Evolutionary conservation across 2,329 filamentous ascomycete genomes (phyloP).

Genomic region (Trichoderma harzianum): DNA sequence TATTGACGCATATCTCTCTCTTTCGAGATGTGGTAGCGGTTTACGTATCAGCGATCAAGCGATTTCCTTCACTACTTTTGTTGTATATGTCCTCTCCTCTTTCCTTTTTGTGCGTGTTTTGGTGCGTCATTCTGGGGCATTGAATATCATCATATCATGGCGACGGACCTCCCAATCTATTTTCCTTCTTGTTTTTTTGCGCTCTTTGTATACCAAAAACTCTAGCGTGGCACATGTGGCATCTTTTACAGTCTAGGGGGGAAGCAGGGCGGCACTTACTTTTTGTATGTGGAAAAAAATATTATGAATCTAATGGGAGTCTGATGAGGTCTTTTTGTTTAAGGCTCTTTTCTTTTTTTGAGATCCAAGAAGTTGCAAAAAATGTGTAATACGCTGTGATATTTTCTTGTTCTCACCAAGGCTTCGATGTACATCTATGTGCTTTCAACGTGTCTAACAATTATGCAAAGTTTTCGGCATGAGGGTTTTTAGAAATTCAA

Average conservation of each 20-base stretch:
- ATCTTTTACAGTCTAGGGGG: neutral
- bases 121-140: neutral
- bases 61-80: neutral
- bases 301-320: slow-evolving; percentile 2
- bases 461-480: neutral
- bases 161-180: neutral
- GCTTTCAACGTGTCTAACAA: neutral
- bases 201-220: slow-evolving; percentile 1
- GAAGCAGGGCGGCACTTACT: neutral
- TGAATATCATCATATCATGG: slow-evolving; percentile 2
- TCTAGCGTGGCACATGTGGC: neutral
- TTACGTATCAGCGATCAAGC: neutral
- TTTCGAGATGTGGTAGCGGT: neutral
- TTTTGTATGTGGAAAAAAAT: neutral
- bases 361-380: neutral
- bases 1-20: neutral
- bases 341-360: neutral
- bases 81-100: neutral
- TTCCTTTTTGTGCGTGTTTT: neutral
- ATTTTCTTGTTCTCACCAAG: neutral
- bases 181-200: neutral
- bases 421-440: neutral
- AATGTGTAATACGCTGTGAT: neutral
- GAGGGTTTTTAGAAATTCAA: neutral
- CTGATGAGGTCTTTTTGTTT: neutral